Base-by-base conservation (phyloP, 768 basidiomycete species). In the Psilocybe subaeruginosa region DNA sequence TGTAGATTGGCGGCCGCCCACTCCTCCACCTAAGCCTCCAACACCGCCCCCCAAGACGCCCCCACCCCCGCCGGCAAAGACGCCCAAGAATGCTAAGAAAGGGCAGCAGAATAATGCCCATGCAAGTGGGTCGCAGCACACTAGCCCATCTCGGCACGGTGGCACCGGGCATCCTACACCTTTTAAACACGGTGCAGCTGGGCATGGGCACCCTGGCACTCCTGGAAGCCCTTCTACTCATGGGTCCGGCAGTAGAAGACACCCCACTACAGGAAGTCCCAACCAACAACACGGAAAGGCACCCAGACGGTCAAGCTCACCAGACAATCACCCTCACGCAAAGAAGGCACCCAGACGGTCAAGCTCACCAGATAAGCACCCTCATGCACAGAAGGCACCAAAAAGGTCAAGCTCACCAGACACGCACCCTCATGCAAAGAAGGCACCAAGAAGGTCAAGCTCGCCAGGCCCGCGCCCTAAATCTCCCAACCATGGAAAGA, bases 1-100 rank as follows among this genome's bases (percentile, higher is more conserved):
- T 27, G 37, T 27, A 8, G 43, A 53, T 29, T 66, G 65, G 65
- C 61, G 51, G 51, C 56, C 53, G 14, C 65, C 65, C 29, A 51
- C 35, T 8, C 33, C 43, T 30, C 35, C 41, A 11, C 31, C 45
- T 8, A 31, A 41, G 37, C 27, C 45, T 35, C 61, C 61, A 9
- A 49, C 46, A n/a, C 57, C 54, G n/a, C 56, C 60, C 14, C 46
- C 59, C n/a, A 23, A 52, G 31, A 41, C 41, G 46, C n/a, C 43
- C 54, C 12, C 48, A 19, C 47, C 27, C 47, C 37, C 56, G 16
- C 7, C 19, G 33, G 17, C 56, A 29, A 14, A 29, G n/a, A 11
- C 11, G 14, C 41, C 41, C 11, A 43, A 43, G 14, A 6, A 12
- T n/a, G 41, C 14, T 43, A 43, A 43, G 41, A 43, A 43, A 43